phyloP scores from a whole-genome alignment of 2,329 filamentous ascomycete species.

The Colletotrichum incanum region DNA sequence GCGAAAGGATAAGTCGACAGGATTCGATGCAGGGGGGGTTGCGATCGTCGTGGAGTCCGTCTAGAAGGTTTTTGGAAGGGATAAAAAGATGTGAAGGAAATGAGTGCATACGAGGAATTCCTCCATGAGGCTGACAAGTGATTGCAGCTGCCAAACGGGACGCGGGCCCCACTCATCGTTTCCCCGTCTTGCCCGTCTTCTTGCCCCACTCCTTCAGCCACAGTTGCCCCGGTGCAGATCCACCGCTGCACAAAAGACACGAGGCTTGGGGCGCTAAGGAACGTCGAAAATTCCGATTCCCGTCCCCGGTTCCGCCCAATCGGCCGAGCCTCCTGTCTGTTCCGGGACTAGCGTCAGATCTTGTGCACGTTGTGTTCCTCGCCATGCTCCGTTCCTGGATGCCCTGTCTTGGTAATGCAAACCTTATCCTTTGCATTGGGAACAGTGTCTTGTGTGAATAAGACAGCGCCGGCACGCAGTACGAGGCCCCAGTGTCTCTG shows the following conservation, averaged over 20 bases:
- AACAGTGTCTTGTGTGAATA: conserved; percentile 25
- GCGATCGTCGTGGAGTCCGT: conserved; percentile 26
- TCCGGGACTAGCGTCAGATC: conserved; percentile 38
- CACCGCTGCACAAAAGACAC: conserved; percentile 38
- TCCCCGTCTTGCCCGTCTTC: background rate
- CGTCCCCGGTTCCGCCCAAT: conserved; percentile 36
- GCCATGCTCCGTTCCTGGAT: conserved; percentile 31
- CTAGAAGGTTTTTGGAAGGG: conserved; percentile 35
- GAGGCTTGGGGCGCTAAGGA: conserved; percentile 38
- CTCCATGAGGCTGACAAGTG: conserved; percentile 30
- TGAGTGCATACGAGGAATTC: background rate
- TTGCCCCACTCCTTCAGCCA: conserved; percentile 16
- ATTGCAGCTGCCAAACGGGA: conserved; percentile 31
- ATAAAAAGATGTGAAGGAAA: conserved; percentile 7
- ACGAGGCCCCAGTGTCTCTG: background rate
- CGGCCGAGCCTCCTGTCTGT: conserved; percentile 7
- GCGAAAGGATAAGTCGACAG: conserved; percentile 17
- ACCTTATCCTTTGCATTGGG: conserved; percentile 43
- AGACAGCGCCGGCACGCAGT: conserved; percentile 10
- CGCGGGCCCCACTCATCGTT: background rate
- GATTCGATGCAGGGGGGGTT: conserved; percentile 20
- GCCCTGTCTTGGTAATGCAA: conserved; percentile 43
- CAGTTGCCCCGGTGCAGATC: conserved; percentile 20
- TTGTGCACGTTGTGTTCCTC: conserved; percentile 38
- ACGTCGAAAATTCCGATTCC: conserved; percentile 36